Conservation (phyloP, 768 basidiomycete species). For the Boletellus sp. region DNA sequence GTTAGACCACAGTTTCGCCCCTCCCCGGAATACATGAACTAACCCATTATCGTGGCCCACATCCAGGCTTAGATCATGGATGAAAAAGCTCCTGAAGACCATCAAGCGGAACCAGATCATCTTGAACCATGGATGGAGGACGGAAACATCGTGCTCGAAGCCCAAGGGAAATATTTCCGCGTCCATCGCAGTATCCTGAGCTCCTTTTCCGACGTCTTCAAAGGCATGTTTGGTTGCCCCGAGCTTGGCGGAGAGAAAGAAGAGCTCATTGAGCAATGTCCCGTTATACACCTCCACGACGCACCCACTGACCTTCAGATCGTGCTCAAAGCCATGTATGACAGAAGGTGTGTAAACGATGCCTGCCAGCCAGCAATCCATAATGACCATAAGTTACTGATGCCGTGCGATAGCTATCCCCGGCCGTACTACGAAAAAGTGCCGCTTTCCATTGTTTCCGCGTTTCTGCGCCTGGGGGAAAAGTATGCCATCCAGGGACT, state of each 20-base stretch:
- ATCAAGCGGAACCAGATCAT: background rate
- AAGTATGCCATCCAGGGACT: constrained; percentile 16
- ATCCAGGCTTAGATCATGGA: background rate
- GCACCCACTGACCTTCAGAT: constrained; percentile 9
- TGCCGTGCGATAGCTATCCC: background rate
- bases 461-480: constrained; percentile 15
- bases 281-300: constrained; percentile 18
- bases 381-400: background rate
- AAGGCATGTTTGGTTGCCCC: constrained; percentile 24
- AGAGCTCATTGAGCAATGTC: constrained; percentile 19
- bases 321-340: constrained; percentile 19
- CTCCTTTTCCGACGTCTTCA: constrained; percentile 30
- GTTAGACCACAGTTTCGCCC: too few relatives aligned
- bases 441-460: background rate
- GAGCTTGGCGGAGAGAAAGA: constrained; percentile 1
- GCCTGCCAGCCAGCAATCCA: too few relatives aligned
- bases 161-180: constrained; percentile 25
- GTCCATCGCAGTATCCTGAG: constrained; percentile 30
- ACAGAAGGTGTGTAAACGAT: constrained; percentile 1
- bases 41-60: too few relatives aligned
- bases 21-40: too few relatives aligned
- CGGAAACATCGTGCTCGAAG: constrained; percentile 30
- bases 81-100: background rate
- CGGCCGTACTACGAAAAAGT: background rate
- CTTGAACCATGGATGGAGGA: constrained; percentile 16